Conservation (phyloP, 2,329 filamentous ascomycete genomes). For the Hymenoscyphus scutula region DNA sequence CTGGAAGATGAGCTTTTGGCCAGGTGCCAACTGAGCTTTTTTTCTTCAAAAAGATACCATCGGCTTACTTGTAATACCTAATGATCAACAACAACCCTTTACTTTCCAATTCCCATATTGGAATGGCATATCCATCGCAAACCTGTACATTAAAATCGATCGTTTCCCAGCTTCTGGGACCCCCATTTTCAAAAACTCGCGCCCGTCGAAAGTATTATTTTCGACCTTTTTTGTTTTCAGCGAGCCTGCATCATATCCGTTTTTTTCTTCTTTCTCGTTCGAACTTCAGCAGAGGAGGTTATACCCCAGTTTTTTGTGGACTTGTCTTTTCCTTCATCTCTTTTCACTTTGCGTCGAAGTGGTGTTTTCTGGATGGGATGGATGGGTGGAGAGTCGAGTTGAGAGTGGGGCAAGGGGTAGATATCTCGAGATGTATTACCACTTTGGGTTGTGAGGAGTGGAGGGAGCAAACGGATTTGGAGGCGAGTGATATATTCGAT, state of each 20-base stretch:
- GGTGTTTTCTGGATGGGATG: slow-evolving; percentile 1
- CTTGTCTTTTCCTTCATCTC: not conserved
- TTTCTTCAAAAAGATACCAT: slow-evolving; percentile 13
- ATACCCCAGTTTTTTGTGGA: slow-evolving; percentile 15
- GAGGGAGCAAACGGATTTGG: too few relatives aligned
- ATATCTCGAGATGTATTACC: not conserved
- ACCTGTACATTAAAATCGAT: slow-evolving; percentile 12
- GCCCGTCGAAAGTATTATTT: not conserved
- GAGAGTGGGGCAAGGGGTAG: not conserved
- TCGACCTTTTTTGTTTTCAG: slow-evolving; percentile 5
- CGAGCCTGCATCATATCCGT: slow-evolving; percentile 5
- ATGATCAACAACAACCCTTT: slow-evolving; percentile 14
- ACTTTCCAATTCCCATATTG: not conserved
- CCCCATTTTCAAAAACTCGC: not conserved
- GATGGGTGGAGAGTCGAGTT: not conserved
- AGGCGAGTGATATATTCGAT: too few relatives aligned
- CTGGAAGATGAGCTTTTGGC: slow-evolving; percentile 25
- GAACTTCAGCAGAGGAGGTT: slow-evolving; percentile 19
- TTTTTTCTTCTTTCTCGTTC: slow-evolving; percentile 5
- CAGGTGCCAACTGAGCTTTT: slow-evolving; percentile 25
- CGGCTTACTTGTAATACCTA: slow-evolving; percentile 23
- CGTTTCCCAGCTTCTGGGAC: not conserved
- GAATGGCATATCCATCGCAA: not conserved
- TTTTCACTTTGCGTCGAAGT: not conserved
- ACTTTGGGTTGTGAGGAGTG: too few relatives aligned